Conservation (phyloP, 1,139 yeast genomes). For the Yamadazyma sp. region DNA sequence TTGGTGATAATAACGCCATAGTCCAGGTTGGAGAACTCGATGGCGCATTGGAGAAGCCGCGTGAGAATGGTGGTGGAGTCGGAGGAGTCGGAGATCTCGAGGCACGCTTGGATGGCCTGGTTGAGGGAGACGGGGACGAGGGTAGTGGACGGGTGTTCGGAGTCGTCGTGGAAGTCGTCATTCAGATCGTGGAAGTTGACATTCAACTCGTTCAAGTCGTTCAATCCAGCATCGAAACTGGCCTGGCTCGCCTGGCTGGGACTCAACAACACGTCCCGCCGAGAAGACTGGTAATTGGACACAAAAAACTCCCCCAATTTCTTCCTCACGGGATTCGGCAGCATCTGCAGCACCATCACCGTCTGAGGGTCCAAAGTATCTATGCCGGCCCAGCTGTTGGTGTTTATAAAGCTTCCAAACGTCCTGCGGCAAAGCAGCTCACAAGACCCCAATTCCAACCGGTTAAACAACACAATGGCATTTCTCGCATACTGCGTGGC, state of each 20-base stretch:
- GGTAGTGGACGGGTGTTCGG: no score
- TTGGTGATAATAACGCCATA: conserved; percentile 45
- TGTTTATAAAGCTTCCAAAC: conserved; percentile 20
- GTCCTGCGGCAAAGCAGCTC: conserved; percentile 16
- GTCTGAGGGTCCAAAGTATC: conserved; percentile 9
- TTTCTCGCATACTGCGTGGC: conserved; percentile 20
- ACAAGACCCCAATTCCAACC: conserved; percentile 18
- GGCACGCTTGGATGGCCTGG: conserved; percentile 43
- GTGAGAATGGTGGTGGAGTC: conserved; percentile 38
- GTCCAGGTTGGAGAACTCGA: conserved; percentile 43
- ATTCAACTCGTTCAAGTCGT: no score
- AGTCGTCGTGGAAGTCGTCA: no score
- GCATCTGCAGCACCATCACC: background rate
- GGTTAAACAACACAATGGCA: conserved; percentile 21
- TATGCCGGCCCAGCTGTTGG: conserved; percentile 35
- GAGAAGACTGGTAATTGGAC: conserved; percentile 1
- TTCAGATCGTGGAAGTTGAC: no score
- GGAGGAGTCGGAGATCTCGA: conserved; percentile 50
- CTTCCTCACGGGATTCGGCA: conserved; percentile 9
- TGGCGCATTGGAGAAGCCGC: conserved; percentile 42
- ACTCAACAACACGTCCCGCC: background rate
- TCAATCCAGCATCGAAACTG: no score
- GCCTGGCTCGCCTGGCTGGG: no score
- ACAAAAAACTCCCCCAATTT: conserved; percentile 11
- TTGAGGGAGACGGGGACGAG: conserved; percentile 20